Evolutionary conservation across 306 rosid genomes (phyloP).

Genomic region (Spatholobus suberectus): DNA sequence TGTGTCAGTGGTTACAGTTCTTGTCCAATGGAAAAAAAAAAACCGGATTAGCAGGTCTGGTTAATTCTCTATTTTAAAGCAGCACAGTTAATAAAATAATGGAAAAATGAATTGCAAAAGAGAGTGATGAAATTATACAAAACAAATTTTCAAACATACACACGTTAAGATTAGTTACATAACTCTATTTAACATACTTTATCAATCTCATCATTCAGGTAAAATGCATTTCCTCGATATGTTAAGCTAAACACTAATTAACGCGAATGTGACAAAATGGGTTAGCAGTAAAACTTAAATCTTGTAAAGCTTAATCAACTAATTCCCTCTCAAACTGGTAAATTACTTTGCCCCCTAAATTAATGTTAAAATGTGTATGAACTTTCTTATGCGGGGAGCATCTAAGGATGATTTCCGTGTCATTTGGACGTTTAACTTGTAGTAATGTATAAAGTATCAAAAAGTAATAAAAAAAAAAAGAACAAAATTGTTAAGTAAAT

Average conservation of each 20-base stretch:
- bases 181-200: background rate
- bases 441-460: background rate
- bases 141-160: background rate
- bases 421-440: background rate
- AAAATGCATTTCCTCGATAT: background rate
- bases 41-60: background rate
- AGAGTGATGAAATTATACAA: background rate
- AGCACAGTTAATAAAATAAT: background rate
- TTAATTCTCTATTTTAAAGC: constrained; percentile 16
- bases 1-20: constrained; percentile 31
- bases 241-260: background rate
- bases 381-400: background rate
- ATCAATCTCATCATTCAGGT: constrained; percentile 32
- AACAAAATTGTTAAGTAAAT: background rate
- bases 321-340: background rate
- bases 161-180: background rate
- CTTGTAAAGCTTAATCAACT: background rate
- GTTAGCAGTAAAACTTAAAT: background rate
- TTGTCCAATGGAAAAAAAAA: constrained; percentile 13
- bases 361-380: background rate
- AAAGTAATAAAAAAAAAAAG: background rate
- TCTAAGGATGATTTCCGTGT: background rate
- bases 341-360: background rate
- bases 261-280: background rate
- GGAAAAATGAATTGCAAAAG: background rate